Conservation (phyloP, 169 alveolate genomes). For the Babesia caballi region DNA sequence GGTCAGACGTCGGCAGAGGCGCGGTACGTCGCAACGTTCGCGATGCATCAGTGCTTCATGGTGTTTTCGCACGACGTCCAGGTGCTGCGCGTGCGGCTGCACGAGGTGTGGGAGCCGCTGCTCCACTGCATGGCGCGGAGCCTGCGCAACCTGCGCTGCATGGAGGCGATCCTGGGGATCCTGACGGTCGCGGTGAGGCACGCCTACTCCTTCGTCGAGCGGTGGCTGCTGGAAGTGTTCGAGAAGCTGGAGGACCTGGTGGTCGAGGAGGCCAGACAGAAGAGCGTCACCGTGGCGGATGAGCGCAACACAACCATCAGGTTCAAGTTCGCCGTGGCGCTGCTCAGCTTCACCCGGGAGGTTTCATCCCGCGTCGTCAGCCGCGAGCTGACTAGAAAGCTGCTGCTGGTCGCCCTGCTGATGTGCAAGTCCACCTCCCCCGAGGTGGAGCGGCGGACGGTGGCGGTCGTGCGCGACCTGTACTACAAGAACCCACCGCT, state of each 20-base stretch:
- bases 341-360: constrained; percentile 12
- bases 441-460: not conserved
- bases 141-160: constrained; percentile 1
- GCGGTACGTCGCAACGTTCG: constrained; percentile 19
- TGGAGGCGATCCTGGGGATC: constrained; percentile 37
- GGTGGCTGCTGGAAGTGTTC: constrained; percentile 33
- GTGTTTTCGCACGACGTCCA: constrained; percentile 29
- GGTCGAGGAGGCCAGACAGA: constrained; percentile 6
- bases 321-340: constrained; percentile 10
- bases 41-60: constrained; percentile 4
- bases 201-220: constrained; percentile 38
- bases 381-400: constrained; percentile 24
- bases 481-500: constrained; percentile 24
- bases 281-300: constrained; percentile 43
- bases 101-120: constrained; percentile 56
- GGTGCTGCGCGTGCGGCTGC: constrained; percentile 30
- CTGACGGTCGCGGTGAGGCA: not conserved
- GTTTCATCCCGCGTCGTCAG: constrained; percentile 23
- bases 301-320: constrained; percentile 38
- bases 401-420: constrained; percentile 17
- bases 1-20: not conserved
- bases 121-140: constrained; percentile 28
- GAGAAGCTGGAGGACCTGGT: constrained; percentile 26
- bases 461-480: constrained; percentile 6
- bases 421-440: constrained; percentile 34